Evolutionary conservation across 225 moss, liverwort and hornwort genomes (phyloP), one percentile per base, ranked within the genome.

Genomic region (Thuidium tamariscinum): DNA sequence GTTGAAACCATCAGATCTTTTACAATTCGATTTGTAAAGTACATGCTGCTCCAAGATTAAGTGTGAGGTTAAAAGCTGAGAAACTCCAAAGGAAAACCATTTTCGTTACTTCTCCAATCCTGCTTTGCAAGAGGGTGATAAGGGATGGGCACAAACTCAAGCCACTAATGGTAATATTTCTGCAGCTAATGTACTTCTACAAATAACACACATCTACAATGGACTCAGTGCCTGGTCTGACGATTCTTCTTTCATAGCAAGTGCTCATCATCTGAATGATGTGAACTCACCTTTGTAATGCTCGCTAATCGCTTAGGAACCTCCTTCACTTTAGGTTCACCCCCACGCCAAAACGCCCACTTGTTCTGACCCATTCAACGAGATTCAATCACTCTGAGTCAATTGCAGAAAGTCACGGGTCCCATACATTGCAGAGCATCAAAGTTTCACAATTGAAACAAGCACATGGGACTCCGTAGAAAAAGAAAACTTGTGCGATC

Each of bases 331-430:
- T 93, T 93, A 5, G 86, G 21, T 66, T 91, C 91, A 57, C 89
- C 73, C 37, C 56, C 86, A 82, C 93, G 90, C 93, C 93, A 93
- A 77, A 93, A 93, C n/a, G 90, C 71, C 93, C 93, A 93, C 59
- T 89, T 92, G 83, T 71, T 92, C 93, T 93, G 84, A 74, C 85
- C 74, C 57, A 77, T 72, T 51, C 85, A 84, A 52, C 22, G 32
- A 55, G 29, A 23, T 52, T 85, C 54, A 77, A 54, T 65, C 62
- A 46, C 55, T 55, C 64, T 79, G 63, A 80, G 80, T 52, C 61
- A 52, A 21, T 64, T 66, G 25, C 82, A 74, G 56, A 87, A 30
- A 72, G 51, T 62, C 66, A 46, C 39, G 17, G 5, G n/a, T 87
- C 26, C 75, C 82, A 82, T 65, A 32, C 44, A 87, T 83, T 13